Conservation (phyloP, 768 basidiomycete species). For the Naganishia onofrii region DNA sequence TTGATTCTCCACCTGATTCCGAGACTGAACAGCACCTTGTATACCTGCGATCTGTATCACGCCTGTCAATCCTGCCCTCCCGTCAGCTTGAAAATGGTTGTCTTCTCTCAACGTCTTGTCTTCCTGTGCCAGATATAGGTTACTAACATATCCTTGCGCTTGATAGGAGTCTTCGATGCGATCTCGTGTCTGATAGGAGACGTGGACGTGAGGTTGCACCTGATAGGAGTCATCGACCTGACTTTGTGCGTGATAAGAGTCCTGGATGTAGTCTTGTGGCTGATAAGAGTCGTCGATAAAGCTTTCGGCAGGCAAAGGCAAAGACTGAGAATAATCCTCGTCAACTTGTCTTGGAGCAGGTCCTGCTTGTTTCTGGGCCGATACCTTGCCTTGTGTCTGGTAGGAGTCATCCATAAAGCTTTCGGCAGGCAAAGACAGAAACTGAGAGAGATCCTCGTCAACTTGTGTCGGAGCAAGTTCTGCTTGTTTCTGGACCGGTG, state of each 20-base stretch:
- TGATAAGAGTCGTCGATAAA: slow-evolving; percentile 5
- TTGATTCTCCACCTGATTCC: neutral
- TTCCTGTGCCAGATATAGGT: no score
- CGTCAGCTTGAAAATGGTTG: neutral
- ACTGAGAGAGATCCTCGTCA: neutral
- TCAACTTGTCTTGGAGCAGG: neutral
- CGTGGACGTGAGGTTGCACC: neutral
- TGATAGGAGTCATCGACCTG: slow-evolving; percentile 10
- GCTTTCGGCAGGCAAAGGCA: neutral
- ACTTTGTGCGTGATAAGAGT: no score
- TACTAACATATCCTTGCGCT: neutral
- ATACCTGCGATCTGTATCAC: neutral
- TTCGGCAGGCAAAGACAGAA: neutral
- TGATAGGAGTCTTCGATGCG: slow-evolving; percentile 10
- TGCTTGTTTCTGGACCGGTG: neutral
- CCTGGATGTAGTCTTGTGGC: no score
- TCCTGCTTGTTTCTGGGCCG: neutral
- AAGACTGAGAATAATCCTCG: neutral
- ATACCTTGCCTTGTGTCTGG: neutral
- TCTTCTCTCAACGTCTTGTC: neutral
- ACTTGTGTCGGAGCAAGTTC: neutral
- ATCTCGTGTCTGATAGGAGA: slow-evolving; percentile 1
- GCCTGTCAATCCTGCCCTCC: neutral
- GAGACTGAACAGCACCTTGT: neutral
- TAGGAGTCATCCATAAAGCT: slow-evolving; percentile 1